These are phyloP conservation scores for Bipolaris gigantea DNA, from an alignment of 2,329 filamentous ascomycete species.

Conservation along the genomic window DNA sequence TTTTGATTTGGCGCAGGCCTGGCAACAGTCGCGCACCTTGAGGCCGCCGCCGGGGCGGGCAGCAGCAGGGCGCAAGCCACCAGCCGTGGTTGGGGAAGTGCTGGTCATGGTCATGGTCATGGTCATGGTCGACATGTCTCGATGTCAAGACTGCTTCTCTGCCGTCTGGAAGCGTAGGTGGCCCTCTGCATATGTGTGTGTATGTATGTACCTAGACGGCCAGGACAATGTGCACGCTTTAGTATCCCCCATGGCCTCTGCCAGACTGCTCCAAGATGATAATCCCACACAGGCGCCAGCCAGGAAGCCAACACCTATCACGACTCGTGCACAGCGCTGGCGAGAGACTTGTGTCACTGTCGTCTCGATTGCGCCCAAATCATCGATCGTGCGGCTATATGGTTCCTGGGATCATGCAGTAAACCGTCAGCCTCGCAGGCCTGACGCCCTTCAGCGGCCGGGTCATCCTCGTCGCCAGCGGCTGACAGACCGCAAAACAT, in stretches of 20 bases:
- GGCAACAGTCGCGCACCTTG: conserved; percentile 13
- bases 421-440: neutral
- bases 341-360: neutral
- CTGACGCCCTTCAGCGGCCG: neutral
- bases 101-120: neutral
- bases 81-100: neutral
- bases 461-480: neutral
- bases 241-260: neutral
- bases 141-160: neutral
- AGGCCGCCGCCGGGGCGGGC: neutral
- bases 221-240: neutral
- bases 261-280: neutral
- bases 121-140: neutral
- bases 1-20: conserved; percentile 11
- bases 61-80: neutral
- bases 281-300: neutral
- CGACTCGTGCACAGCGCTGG: neutral
- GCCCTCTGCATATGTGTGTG: neutral
- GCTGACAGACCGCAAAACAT: neutral
- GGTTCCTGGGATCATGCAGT: neutral
- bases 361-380: neutral
- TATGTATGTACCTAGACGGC: neutral
- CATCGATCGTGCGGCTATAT: neutral
- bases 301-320: neutral
- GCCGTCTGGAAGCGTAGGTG: neutral